A percentile compares a stretch with the other conserved stretches of the same genome.
phyloP scores from a whole-genome alignment of 768 basidiomycete genomes.

The Boletus reticuloceps region DNA sequence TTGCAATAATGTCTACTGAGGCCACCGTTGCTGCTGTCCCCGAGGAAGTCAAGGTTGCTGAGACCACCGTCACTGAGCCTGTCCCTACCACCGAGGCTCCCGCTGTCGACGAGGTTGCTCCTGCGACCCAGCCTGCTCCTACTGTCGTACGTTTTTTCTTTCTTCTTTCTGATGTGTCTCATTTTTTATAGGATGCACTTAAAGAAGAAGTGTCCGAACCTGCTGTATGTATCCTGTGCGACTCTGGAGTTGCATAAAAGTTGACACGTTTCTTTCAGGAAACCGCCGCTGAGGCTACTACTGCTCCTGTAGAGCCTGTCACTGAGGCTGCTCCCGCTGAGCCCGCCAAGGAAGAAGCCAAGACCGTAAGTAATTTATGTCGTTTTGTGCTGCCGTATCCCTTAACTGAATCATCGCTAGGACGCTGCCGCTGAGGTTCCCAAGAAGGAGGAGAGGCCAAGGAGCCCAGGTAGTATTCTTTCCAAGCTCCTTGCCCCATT shows the following conservation, averaged over 20 bases:
- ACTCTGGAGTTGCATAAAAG: fast-evolving
- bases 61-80: slow-evolving; percentile 35
- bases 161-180: neutral
- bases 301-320: slow-evolving; percentile 24
- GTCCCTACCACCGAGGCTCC: slow-evolving; percentile 28
- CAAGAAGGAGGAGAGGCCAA: slow-evolving; percentile 79
- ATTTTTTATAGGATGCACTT: slow-evolving; percentile 35
- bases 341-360: slow-evolving; percentile 42
- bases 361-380: slow-evolving; percentile 33
- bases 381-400: slow-evolving; percentile 25
- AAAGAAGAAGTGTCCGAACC: slow-evolving; percentile 41
- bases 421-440: slow-evolving; percentile 45
- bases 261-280: slow-evolving; percentile 31
- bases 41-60: slow-evolving; percentile 54
- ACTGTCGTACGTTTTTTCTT: slow-evolving; percentile 31
- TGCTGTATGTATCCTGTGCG: slow-evolving; percentile 31
- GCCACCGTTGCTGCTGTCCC: slow-evolving; percentile 44
- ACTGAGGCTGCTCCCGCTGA: slow-evolving; percentile 31
- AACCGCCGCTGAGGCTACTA: slow-evolving; percentile 29
- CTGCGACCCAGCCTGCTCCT: slow-evolving; percentile 35
- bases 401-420: slow-evolving; percentile 15
- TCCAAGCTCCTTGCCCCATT: slow-evolving; percentile 77
- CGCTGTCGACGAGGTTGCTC: slow-evolving; percentile 31
- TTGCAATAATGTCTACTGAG: slow-evolving; percentile 81
- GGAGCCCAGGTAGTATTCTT: slow-evolving; percentile 72